A percentile compares a stretch with the other conserved stretches of the same genome.
Conservation (phyloP, 2,329 filamentous ascomycete genomes). For the Pseudogymnoascus sp. region DNA sequence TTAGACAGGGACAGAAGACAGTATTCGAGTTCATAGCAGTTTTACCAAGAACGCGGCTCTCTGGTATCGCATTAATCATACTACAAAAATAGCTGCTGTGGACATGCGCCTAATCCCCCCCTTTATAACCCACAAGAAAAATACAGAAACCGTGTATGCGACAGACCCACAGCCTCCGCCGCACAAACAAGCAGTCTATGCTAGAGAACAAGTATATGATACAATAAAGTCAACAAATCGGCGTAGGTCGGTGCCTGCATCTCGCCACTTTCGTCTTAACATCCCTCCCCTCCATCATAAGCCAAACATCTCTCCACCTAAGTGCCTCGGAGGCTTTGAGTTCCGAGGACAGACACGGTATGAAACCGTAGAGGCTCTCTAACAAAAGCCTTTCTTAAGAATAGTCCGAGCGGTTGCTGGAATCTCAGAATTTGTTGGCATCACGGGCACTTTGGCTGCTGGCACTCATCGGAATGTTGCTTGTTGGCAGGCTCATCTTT, state of each 20-base stretch:
- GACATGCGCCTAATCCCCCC: constrained; percentile 6
- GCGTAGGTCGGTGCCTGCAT: background rate
- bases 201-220: constrained; percentile 5
- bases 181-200: background rate
- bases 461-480: constrained; percentile 59
- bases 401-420: background rate
- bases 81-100: background rate
- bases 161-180: background rate
- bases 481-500: constrained; percentile 60
- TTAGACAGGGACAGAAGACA: background rate
- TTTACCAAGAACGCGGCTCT: background rate
- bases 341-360: background rate
- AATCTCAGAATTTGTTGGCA: constrained; percentile 43
- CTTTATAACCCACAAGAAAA: constrained; percentile 2
- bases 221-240: constrained; percentile 1
- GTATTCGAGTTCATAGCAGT: background rate
- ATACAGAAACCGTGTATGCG: background rate
- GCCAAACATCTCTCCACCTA: background rate
- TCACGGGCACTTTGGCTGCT: constrained; percentile 88
- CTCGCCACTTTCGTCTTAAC: background rate
- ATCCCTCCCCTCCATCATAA: background rate
- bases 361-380: background rate
- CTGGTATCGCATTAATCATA: constrained; percentile 2
- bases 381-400: background rate
- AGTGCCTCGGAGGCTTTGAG: background rate